Evolutionary conservation across 345 rosid genomes (phyloP).

Genomic region (Aquilaria malaccensis): DNA sequence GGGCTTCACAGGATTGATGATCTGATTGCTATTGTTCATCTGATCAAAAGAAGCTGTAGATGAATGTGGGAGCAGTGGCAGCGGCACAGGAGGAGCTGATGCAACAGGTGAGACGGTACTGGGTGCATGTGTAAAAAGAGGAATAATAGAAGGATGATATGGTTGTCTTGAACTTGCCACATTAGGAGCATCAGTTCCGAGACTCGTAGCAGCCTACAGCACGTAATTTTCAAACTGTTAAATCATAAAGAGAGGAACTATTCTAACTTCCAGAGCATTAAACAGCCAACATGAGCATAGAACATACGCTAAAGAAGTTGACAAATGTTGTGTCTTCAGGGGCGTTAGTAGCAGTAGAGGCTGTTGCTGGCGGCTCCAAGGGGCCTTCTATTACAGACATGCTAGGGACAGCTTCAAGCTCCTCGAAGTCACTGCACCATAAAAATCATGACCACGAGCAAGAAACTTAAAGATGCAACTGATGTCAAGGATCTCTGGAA

Average conservation of each 20-base stretch:
- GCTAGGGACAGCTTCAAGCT: conserved; percentile 58
- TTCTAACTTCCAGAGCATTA: neutral
- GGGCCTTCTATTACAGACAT: conserved; percentile 52
- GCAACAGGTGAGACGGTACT: conserved; percentile 21
- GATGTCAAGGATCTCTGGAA: too few species aligned
- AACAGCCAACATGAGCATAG: conserved; percentile 2
- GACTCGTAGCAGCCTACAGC: conserved; percentile 33
- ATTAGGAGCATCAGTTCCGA: conserved; percentile 33
- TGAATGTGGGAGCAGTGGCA: conserved; percentile 29
- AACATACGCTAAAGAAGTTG: conserved; percentile 52
- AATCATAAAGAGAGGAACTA: neutral
- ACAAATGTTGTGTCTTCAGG: conserved; percentile 50
- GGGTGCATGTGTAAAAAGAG: conserved; percentile 31
- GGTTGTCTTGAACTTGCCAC: conserved; percentile 27
- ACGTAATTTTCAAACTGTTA: conserved; percentile 6
- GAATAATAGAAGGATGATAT: conserved; percentile 29
- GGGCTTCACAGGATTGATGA: conserved; percentile 53
- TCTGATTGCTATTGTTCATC: conserved; percentile 25
- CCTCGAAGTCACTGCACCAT: conserved; percentile 50
- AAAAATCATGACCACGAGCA: too few species aligned
- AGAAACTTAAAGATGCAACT: too few species aligned
- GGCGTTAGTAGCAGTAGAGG: conserved; percentile 28
- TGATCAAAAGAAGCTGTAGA: conserved; percentile 34
- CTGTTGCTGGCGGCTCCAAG: conserved; percentile 44
- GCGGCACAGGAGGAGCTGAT: conserved; percentile 25